Evolutionary conservation across 2,329 filamentous ascomycete genomes (phyloP).

Genomic region (Botrytis tulipae): DNA sequence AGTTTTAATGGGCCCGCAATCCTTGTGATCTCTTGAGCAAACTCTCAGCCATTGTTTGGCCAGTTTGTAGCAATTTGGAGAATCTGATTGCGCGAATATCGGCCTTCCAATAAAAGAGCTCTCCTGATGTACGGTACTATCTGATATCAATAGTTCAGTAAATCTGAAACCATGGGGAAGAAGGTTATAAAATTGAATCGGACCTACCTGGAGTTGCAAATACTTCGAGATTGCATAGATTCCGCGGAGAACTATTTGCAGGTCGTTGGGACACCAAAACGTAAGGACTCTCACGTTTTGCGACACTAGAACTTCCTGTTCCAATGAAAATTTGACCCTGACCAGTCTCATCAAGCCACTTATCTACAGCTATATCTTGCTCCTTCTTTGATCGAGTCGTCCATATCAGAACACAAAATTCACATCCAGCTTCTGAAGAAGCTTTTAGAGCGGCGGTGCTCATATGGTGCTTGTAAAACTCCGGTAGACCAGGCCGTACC

Average conservation of each 20-base stretch:
- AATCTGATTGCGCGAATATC: slow-evolving; percentile 7
- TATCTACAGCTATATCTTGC: slow-evolving; percentile 4
- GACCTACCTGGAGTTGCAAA: neutral
- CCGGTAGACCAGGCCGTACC: slow-evolving; percentile 18
- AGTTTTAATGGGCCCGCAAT: slow-evolving; percentile 13
- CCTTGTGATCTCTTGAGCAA: slow-evolving; percentile 12
- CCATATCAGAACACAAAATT: slow-evolving; percentile 14
- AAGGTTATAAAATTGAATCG: neutral
- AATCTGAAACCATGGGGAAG: neutral
- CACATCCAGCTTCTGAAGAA: slow-evolving; percentile 2
- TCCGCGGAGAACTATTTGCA: slow-evolving; percentile 10
- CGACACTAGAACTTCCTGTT: slow-evolving; percentile 20
- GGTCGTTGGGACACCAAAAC: slow-evolving; percentile 16
- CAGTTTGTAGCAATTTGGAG: slow-evolving; percentile 12
- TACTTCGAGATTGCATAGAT: slow-evolving; percentile 16
- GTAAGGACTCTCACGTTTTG: slow-evolving; percentile 15
- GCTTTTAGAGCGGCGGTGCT: slow-evolving; percentile 2
- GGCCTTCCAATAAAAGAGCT: slow-evolving; percentile 16
- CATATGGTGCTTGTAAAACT: slow-evolving; percentile 15
- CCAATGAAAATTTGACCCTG: slow-evolving; percentile 19
- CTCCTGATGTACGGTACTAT: neutral
- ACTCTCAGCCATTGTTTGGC: slow-evolving; percentile 15
- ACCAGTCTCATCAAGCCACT: slow-evolving; percentile 11
- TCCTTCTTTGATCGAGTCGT: neutral
- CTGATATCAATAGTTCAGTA: neutral